A percentile compares a stretch with the other conserved stretches of the same genome.
Evolutionary conservation across 2,329 filamentous ascomycete genomes (phyloP).

Genomic region (Curvularia verruculosa): DNA sequence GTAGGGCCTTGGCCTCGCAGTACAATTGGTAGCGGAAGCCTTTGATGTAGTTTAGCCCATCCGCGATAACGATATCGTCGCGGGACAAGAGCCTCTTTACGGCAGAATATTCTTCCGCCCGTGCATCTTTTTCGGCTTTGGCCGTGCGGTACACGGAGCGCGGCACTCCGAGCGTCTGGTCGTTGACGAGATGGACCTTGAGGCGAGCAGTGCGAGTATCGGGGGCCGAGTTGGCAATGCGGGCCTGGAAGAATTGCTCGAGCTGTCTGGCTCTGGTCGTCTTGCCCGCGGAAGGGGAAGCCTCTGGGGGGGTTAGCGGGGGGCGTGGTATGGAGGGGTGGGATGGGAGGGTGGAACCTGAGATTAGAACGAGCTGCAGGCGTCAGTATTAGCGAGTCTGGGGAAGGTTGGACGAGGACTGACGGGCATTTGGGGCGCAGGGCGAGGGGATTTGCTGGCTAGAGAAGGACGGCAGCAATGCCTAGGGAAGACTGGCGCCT

Average conservation of each 20-base stretch:
- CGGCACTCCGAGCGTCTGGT: slow-evolving; percentile 71
- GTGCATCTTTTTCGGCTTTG: slow-evolving; percentile 81
- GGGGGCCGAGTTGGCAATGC: slow-evolving; percentile 57
- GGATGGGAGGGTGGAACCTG: slow-evolving; percentile 36
- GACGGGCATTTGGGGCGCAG: slow-evolving; percentile 33
- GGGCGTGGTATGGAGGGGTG: background rate
- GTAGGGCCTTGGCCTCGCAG: slow-evolving; percentile 80
- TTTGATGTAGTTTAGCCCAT: slow-evolving; percentile 87
- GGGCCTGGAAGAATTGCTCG: slow-evolving; percentile 65
- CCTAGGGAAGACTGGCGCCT: slow-evolving; percentile 15
- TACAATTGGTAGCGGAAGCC: slow-evolving; percentile 86
- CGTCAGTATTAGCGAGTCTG: slow-evolving; percentile 24
- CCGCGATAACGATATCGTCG: slow-evolving; percentile 78
- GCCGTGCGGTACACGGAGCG: slow-evolving; percentile 77
- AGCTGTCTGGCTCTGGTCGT: slow-evolving; percentile 69
- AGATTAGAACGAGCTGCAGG: slow-evolving; percentile 64
- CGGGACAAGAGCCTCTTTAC: slow-evolving; percentile 76
- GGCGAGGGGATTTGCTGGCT: slow-evolving; percentile 7
- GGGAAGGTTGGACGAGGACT: slow-evolving; percentile 23
- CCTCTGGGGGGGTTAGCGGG: slow-evolving; percentile 64
- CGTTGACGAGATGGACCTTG: slow-evolving; percentile 75
- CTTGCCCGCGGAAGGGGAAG: slow-evolving; percentile 68
- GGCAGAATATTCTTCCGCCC: slow-evolving; percentile 75
- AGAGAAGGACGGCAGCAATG: slow-evolving; percentile 8
- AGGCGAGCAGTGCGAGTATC: slow-evolving; percentile 58